phyloP scores from a whole-genome alignment of 192 early-diverging fungal genomes.

The Obelidium mucronatum region DNA sequence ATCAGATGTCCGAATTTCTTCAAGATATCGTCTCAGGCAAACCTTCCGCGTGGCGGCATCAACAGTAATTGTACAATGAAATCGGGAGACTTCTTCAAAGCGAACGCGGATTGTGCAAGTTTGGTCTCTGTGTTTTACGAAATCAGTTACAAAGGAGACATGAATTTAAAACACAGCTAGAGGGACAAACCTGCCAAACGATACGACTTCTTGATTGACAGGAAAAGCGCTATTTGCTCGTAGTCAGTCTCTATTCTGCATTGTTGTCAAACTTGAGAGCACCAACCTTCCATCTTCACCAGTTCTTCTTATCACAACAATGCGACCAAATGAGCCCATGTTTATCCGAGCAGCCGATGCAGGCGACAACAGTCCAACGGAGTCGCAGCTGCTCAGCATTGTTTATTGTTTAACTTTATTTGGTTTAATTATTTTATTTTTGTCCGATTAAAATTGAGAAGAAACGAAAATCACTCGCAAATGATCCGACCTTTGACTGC shows the following conservation, averaged over 20 bases:
- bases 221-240: constrained; percentile 9
- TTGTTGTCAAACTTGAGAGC: background rate
- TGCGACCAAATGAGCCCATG: constrained; percentile 31
- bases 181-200: constrained; percentile 27
- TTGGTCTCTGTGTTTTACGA: constrained; percentile 13
- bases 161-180: background rate
- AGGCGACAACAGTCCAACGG: constrained; percentile 7
- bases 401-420: background rate
- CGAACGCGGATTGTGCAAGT: constrained; percentile 19
- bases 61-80: constrained; percentile 9
- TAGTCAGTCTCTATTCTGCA: background rate
- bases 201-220: background rate
- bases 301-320: constrained; percentile 21
- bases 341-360: background rate
- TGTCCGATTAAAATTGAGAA: background rate
- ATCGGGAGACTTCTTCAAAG: constrained; percentile 23
- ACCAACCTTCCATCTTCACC: constrained; percentile 27
- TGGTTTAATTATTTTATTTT: background rate
- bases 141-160: background rate
- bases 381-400: background rate
- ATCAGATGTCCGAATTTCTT: no score
- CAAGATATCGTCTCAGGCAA: no score
- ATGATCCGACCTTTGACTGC: background rate
- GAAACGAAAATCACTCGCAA: background rate
- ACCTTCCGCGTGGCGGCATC: constrained; percentile 11